phyloP scores from a whole-genome alignment of 257 asterid species.

The Petunia secreta region DNA sequence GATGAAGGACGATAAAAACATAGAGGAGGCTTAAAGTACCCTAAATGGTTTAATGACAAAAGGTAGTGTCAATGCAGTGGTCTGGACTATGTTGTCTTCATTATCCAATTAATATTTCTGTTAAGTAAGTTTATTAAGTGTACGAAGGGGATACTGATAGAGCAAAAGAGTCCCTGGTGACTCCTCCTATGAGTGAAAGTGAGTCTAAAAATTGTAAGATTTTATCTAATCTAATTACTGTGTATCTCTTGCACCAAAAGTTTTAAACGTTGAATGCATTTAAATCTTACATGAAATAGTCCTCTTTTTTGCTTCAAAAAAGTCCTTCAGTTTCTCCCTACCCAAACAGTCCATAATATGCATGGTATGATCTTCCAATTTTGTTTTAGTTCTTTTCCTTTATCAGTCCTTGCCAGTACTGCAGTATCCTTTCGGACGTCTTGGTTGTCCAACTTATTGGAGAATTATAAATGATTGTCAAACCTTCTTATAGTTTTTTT shows the following conservation, averaged over 20 bases:
- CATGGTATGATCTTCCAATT: constrained; percentile 1
- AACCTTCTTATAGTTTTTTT: constrained; percentile 2
- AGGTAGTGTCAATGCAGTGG: neutral
- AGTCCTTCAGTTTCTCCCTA: constrained; percentile 11
- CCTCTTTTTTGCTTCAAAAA: constrained; percentile 7
- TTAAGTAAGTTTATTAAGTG: neutral
- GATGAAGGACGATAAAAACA: neutral
- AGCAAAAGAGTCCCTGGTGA: neutral
- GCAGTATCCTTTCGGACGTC: neutral
- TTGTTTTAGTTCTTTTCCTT: neutral
- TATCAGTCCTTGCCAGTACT: neutral
- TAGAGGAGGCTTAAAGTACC: constrained; percentile 14
- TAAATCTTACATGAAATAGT: constrained; percentile 1
- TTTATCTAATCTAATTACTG: neutral
- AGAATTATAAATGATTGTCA: neutral
- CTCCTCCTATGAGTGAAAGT: neutral
- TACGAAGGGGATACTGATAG: neutral
- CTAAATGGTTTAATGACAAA: neutral
- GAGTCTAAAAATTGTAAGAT: neutral
- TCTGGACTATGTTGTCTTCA: neutral
- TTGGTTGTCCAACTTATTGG: constrained; percentile 14
- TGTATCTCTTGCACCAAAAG: neutral
- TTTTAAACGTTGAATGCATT: neutral
- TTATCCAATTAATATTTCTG: neutral
- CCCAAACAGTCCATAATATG: constrained; percentile 3